Conservation (phyloP, 352 stramenopile genomes). For the Thraustotheca clavata region DNA sequence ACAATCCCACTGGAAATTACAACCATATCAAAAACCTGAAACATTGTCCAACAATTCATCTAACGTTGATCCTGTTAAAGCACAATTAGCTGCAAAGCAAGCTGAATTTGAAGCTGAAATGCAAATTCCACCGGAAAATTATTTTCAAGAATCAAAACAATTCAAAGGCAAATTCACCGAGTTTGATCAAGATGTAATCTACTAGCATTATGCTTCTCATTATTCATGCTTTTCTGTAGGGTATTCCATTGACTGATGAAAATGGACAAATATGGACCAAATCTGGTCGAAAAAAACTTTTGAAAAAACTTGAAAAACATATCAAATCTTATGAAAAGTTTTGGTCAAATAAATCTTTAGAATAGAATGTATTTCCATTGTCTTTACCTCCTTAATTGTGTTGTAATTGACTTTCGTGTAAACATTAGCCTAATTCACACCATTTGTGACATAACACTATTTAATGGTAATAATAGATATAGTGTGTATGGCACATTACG, state of each 20-base stretch:
- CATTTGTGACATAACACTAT: no score
- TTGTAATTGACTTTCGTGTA: no score
- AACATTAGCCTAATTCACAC: no score
- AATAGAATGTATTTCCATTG: no score
- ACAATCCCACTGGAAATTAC: slow-evolving; percentile 27
- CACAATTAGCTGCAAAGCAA: slow-evolving; percentile 33
- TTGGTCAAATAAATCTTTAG: slow-evolving; percentile 32
- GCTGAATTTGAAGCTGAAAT: slow-evolving; percentile 52
- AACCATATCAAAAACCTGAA: background rate
- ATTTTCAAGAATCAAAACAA: slow-evolving; percentile 40
- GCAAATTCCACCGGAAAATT: slow-evolving; percentile 45
- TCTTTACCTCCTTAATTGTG: no score
- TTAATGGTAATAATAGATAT: no score
- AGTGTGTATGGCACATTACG: no score
- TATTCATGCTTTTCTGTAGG: slow-evolving; percentile 3
- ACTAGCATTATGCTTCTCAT: background rate
- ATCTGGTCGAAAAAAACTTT: slow-evolving; percentile 65
- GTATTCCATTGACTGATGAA: slow-evolving; percentile 42
- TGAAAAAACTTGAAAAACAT: slow-evolving; percentile 65
- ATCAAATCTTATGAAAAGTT: slow-evolving; percentile 56
- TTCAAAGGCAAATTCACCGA: slow-evolving; percentile 39
- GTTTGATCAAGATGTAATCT: slow-evolving; percentile 36
- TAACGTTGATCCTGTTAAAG: slow-evolving; percentile 13
- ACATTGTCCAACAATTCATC: no score
- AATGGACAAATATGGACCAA: slow-evolving; percentile 42